Evolutionary conservation across 352 stramenopile species (phyloP).

Genomic region (Blastocystis sp.): DNA sequence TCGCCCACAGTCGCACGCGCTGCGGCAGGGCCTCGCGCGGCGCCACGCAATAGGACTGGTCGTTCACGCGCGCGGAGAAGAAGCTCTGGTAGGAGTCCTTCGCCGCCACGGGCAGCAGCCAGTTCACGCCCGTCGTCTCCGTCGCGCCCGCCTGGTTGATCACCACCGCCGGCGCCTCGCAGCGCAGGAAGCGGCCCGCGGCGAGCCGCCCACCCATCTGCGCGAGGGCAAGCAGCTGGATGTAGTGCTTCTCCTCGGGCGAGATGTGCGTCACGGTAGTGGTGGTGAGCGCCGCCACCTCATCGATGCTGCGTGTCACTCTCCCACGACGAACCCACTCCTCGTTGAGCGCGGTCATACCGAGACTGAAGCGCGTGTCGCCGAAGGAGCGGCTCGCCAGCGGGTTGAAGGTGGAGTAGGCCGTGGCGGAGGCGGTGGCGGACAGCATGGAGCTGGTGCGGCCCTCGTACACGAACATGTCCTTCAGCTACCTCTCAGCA

Average conservation of each 20-base stretch:
- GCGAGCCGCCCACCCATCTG: not conserved
- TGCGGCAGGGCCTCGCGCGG: not conserved
- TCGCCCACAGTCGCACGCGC: constrained; percentile 15
- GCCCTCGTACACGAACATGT: constrained; percentile 54
- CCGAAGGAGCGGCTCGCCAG: constrained; percentile 15
- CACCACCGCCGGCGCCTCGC: constrained; percentile 2
- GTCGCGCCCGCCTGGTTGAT: constrained; percentile 26
- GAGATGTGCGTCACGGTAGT: not conserved
- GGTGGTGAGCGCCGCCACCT: constrained; percentile 6
- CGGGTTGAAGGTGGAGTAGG: constrained; percentile 47
- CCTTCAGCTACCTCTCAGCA: constrained; percentile 3
- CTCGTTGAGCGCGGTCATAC: not conserved
- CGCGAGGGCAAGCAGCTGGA: constrained; percentile 11
- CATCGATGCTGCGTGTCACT: not conserved
- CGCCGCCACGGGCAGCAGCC: constrained; percentile 23
- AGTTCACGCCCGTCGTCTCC: constrained; percentile 23
- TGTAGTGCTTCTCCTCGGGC: constrained; percentile 17
- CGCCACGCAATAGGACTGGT: not conserved
- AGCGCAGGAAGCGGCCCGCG: not conserved
- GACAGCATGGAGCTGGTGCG: constrained; percentile 41
- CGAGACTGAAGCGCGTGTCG: constrained; percentile 5
- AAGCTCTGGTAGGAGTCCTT: constrained; percentile 5
- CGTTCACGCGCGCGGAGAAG: not conserved
- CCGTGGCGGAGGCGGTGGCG: constrained; percentile 2
- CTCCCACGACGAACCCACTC: not conserved